phyloP scores from a whole-genome alignment of 73 alveolate genomes.

The Symbiodinium pilosum region DNA sequence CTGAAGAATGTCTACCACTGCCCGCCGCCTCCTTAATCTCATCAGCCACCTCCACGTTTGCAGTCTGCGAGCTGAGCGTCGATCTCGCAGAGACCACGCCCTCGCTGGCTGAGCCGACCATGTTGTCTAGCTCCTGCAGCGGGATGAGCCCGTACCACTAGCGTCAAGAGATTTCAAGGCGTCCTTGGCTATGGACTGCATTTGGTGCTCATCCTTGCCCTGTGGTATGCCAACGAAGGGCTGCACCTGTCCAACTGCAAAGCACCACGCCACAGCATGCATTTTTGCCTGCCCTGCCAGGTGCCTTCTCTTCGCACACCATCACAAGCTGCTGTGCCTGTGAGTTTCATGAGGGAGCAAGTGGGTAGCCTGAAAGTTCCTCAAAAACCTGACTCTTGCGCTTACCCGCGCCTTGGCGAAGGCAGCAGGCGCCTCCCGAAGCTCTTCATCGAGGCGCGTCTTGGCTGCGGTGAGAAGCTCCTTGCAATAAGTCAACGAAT shows the following conservation, averaged over 20 bases:
- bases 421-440: neutral
- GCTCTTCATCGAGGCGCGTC: constrained; percentile 29
- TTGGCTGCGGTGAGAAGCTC: constrained; percentile 47
- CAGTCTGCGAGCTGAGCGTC: constrained; percentile 5
- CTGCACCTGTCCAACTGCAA: constrained; percentile 28
- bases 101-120: constrained; percentile 32
- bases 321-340: constrained; percentile 38
- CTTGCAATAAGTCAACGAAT: too few relatives aligned
- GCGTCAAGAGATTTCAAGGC: neutral
- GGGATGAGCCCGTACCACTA: too few relatives aligned
- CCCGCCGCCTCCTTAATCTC: constrained; percentile 73
- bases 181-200: constrained; percentile 82
- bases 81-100: constrained; percentile 37
- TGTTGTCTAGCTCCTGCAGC: constrained; percentile 33
- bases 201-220: constrained; percentile 49
- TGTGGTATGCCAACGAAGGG: constrained; percentile 68
- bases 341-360: too few relatives aligned
- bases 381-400: too few relatives aligned
- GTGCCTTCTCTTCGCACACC: constrained; percentile 38
- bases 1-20: too few relatives aligned
- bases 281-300: neutral
- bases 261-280: neutral
- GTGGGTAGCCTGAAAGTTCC: too few relatives aligned
- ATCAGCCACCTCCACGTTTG: constrained; percentile 46
- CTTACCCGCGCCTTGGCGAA: neutral